Conservation (phyloP, 2,329 filamentous ascomycete genomes). For the Magnaporthiopsis rhizophila region DNA sequence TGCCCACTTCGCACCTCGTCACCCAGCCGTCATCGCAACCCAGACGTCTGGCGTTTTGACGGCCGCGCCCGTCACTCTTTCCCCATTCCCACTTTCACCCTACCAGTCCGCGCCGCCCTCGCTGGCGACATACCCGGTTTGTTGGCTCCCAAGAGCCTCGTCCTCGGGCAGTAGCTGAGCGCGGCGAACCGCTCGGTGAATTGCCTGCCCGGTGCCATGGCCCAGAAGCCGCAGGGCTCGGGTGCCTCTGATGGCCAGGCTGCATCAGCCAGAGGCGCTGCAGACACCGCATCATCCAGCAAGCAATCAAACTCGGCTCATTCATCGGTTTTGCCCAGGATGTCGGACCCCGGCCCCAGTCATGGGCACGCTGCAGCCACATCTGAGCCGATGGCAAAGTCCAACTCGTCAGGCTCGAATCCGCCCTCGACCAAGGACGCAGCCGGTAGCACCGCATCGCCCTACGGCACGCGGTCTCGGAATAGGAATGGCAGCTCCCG, state of each 20-base stretch:
- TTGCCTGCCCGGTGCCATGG: conserved; percentile 16
- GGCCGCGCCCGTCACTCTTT: not conserved
- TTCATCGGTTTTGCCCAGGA: conserved; percentile 22
- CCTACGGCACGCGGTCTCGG: conserved; percentile 89
- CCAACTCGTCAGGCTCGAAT: conserved; percentile 37
- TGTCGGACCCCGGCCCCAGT: conserved; percentile 20
- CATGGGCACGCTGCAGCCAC: conserved; percentile 16
- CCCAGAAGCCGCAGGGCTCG: conserved; percentile 29
- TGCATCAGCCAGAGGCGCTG: conserved; percentile 20
- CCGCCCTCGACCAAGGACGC: conserved; percentile 36
- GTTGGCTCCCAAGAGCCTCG: not conserved
- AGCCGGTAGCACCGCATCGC: conserved; percentile 48
- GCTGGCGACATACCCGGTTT: not conserved
- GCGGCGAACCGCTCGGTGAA: conserved; percentile 1
- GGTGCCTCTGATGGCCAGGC: conserved; percentile 20
- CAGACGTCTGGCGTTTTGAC: not conserved
- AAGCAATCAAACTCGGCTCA: conserved; percentile 18
- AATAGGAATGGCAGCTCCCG: conserved; percentile 74
- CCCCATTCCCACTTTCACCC: not conserved
- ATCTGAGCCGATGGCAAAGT: conserved; percentile 39
- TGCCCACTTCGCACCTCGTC: not conserved
- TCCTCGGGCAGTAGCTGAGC: not conserved
- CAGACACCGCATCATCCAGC: conserved; percentile 17
- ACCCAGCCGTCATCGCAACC: not conserved
- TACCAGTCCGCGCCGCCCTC: not conserved